Base-by-base conservation (phyloP, 441 rosid genomes). In the Pelargonium fulgidum region DNA sequence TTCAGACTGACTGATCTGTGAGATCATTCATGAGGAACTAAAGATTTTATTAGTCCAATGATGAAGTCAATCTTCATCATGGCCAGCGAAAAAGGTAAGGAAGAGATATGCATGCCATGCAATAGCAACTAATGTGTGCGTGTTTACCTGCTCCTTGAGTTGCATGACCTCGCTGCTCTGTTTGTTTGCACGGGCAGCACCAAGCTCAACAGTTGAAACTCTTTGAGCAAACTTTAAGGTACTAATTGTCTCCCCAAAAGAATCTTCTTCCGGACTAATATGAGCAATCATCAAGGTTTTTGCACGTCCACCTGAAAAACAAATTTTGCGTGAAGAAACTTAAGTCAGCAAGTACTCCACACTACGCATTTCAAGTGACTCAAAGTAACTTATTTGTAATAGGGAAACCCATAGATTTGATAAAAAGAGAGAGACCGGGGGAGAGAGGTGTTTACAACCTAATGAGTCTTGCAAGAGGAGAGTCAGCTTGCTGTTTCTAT, bases 221-320 rank as follows among this genome's bases (percentile, higher is more conserved):
- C 97, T 86, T 70, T 86, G 96, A 72, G 97, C 97, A 69, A 91
- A 94, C 79, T 91, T 90, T 80, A 94, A 72, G 64, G 97, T 94
- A 77, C 93, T 87, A 19, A 91, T 67, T 42, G 97, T 89, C 79
- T 94, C 97, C 20, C 84, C 82, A 42, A 84, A 84, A 41, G 94
- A 91, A 74, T 85, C 96, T 64, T 69, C 88, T 74, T 94, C 97
- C 2, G 99, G 97, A 76, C 93, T 91, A 71, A 90, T 77, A 73
- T 94, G 99, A 68, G 97, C 96, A 85, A 94, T 86, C 97, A 94
- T 94, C 70, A 94, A 72, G 2, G 96, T 91, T 73, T 94, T 94
- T 0, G 97, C 96, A 73, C 81, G 87, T 22, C 99, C 96, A 66
- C 99, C 98, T 89, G 79, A 76, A 26, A 24, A 26, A 24, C 44